Base-by-base conservation (phyloP, 2,329 filamentous ascomycete genomes). In the Alternaria alternata region DNA sequence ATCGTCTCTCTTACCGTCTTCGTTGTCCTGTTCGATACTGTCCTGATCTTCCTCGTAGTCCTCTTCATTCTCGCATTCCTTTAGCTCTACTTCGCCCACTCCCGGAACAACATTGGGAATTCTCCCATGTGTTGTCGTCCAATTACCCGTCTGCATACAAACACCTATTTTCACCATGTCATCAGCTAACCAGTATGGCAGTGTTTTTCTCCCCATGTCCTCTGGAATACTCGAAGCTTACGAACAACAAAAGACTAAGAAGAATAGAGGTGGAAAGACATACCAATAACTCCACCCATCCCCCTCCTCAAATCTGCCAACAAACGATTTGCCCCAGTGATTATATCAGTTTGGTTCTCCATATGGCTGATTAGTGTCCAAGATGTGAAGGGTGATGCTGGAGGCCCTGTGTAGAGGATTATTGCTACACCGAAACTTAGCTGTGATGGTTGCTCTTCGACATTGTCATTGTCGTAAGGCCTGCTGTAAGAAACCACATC, bases 321-420 rank as follows among this genome's bases (percentile, higher is more conserved):
- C 12, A 48, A 16, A n/a, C 12, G 20, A 16, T 34, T 48, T 7
- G 30, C 46, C 1, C 46, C 46, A 16, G 30, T 48, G 12, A 34
- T 34, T 18, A 48, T 48, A n/a, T 48, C 30, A 3, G 46, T 30
- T 22, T 48, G 46, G 20, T 48, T 20, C 1, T 34, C 46, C 46
- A 34, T 30, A 20, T 48, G 46, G 12, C 46, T 48, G 11, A 48
- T 48, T 0, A 48, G n/a, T 24, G 46, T 48, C 46, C 46, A 48
- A 3, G 46, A 24, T 48, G 28, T 48, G 30, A 48, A 48, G 30
- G 46, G 46, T 5, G 46, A 48, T 5, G 7, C 16, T 48, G 46
- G 2, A 6, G 51, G 30, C 8, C 51, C 51, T 2, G 41, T 54
- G 51, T 54, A 54, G 39, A 54, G 51, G 3, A 54, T 18, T 20